Evolutionary conservation across 345 rosid genomes (phyloP).

Genomic region (Durio zibethinus): DNA sequence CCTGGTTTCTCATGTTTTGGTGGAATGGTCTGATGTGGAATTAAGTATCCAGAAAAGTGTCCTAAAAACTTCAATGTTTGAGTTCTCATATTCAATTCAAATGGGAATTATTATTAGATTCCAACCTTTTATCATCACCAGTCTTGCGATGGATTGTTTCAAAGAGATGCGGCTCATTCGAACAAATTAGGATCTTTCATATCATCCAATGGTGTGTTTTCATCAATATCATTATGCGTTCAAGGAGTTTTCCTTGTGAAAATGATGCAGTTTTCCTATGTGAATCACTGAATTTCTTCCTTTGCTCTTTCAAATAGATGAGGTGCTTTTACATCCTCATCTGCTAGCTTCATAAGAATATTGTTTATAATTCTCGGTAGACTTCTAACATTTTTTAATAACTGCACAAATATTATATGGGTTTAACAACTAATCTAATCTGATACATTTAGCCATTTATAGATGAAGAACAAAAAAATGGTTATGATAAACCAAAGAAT

Average conservation of each 20-base stretch:
- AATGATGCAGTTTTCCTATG: conserved; percentile 9
- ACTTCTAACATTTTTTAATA: neutral
- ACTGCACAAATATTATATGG: neutral
- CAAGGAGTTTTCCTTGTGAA: conserved; percentile 45
- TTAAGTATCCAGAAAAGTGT: neutral
- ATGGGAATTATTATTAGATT: neutral
- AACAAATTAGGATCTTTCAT: conserved; percentile 62
- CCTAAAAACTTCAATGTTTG: neutral
- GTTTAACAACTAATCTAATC: neutral
- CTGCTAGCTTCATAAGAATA: conserved; percentile 13
- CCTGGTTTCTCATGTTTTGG: conserved; percentile 36
- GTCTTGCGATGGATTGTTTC: conserved; percentile 37
- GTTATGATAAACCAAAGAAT: neutral
- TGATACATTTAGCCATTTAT: too few species aligned
- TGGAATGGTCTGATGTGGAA: conserved; percentile 17
- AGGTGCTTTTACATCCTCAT: neutral
- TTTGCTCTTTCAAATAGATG: conserved; percentile 24
- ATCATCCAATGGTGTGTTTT: conserved; percentile 30
- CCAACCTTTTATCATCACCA: conserved; percentile 24
- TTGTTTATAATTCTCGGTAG: neutral
- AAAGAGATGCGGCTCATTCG: conserved; percentile 50
- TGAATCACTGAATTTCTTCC: conserved; percentile 22
- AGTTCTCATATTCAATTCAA: neutral
- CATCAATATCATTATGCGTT: conserved; percentile 35
- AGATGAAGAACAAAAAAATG: neutral